Conservation (phyloP, 495 filamentous ascomycete species). For the Neurospora sp. region DNA sequence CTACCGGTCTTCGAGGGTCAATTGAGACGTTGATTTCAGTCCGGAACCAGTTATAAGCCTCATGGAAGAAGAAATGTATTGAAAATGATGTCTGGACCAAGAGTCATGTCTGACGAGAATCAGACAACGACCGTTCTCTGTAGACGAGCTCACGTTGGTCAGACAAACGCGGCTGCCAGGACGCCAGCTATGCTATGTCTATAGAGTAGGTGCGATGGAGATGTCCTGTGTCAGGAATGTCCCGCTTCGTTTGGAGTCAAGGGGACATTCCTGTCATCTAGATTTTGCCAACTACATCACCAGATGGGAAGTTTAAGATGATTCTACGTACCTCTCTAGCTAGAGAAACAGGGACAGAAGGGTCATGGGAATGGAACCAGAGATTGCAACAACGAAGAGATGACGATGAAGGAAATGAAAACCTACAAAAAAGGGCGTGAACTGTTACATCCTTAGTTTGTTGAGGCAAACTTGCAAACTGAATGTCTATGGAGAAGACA, state of each 20-base stretch:
- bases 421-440: neutral
- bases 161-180: neutral
- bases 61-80: neutral
- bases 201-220: neutral
- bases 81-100: neutral
- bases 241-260: neutral
- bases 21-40: neutral
- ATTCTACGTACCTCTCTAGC: neutral
- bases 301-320: neutral
- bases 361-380: neutral
- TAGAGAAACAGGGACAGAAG: neutral
- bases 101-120: neutral
- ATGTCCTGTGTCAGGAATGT: neutral
- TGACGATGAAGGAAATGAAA: neutral
- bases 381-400: neutral
- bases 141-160: neutral
- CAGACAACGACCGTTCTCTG: neutral
- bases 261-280: neutral
- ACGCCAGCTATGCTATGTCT: neutral
- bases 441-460: neutral
- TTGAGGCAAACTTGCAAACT: neutral
- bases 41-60: neutral
- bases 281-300: neutral
- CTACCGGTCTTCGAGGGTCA: neutral
- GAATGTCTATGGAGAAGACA: neutral